phyloP scores from a whole-genome alignment of 345 rosid genomes.

The Turritis glabra region DNA sequence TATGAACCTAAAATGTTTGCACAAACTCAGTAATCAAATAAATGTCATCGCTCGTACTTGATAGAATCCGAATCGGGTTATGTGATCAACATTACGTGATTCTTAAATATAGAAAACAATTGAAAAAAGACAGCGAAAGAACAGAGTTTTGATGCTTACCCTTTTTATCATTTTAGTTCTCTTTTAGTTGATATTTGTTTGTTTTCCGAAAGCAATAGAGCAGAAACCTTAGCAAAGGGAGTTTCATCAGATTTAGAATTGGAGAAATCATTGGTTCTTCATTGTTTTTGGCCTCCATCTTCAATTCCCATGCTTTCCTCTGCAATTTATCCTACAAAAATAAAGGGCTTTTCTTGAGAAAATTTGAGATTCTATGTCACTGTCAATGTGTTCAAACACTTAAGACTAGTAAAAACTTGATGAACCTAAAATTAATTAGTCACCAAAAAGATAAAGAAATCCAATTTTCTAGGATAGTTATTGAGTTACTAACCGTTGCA shows the following conservation, averaged over 20 bases:
- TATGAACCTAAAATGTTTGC: slow-evolving; percentile 30
- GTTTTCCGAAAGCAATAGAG: slow-evolving; percentile 33
- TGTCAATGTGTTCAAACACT: no score
- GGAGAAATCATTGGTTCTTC: slow-evolving; percentile 35
- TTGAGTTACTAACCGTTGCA: slow-evolving; percentile 40
- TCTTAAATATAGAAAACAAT: background rate
- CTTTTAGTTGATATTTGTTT: slow-evolving; percentile 32
- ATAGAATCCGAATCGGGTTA: background rate
- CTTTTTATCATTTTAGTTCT: slow-evolving; percentile 20
- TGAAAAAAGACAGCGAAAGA: background rate
- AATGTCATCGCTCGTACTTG: slow-evolving; percentile 22
- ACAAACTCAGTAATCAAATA: slow-evolving; percentile 33
- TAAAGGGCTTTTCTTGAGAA: background rate
- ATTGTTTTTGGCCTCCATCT: slow-evolving; percentile 27
- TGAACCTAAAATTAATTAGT: no score
- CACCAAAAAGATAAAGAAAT: no score
- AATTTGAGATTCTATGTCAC: background rate
- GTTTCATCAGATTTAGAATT: slow-evolving; percentile 44
- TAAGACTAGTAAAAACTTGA: no score
- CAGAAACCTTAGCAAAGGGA: slow-evolving; percentile 50
- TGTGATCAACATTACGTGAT: background rate
- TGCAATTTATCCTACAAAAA: slow-evolving; percentile 45
- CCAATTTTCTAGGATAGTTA: background rate
- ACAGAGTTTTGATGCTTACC: slow-evolving; percentile 17
- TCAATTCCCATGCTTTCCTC: slow-evolving; percentile 33